Base-by-base conservation (phyloP, 73 alveolate species). In the Paramecium sonneborni region DNA sequence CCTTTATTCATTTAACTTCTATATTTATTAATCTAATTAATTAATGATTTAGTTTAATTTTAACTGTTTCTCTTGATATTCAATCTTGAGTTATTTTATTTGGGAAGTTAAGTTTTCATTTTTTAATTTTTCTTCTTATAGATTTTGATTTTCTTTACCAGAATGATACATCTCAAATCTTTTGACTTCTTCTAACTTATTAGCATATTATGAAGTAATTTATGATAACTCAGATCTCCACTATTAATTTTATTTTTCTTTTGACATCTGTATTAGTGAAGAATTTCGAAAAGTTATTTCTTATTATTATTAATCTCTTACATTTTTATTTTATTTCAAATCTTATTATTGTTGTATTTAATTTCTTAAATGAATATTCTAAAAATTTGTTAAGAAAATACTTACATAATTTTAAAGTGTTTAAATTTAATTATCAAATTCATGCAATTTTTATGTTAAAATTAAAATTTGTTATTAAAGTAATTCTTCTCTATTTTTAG, bases 201-300 rank as follows among this genome's bases (percentile, higher is more conserved):
- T n/a, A 24, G 90, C 76, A 79, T 79, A 79, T 46, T 43, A 79
- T 0, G 44, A 10, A 6, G 90, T 79, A 38, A 79, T 14, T 23
- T 38, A 18, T 34, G 15, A 79, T 21, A 43, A 24, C 41, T 79
- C 90, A 12, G 41, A 24, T 79, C 76, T 79, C 90, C 90, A 79
- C 14, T 9, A 6, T 44, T 79, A 46, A 43, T 39, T 79, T 37
- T 79, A 79, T 21, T 44, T 87, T 46, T 38, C 86, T 52, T 38
- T 88, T 35, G 15, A 38, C 20, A 41, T 11, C 30, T 52, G 23
- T n/a, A 52, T 52, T 18, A 52, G 68, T 0, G 68, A 11, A 21
- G 30, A 52, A 52, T 52, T 52, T 14, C 68, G 15, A 52, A 52
- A 52, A n/a, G 68, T 52, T 3, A 52, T 52, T 52, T 52, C 68